Conservation (phyloP, 2,329 filamentous ascomycete species). For the Talaromyces atroroseus region DNA sequence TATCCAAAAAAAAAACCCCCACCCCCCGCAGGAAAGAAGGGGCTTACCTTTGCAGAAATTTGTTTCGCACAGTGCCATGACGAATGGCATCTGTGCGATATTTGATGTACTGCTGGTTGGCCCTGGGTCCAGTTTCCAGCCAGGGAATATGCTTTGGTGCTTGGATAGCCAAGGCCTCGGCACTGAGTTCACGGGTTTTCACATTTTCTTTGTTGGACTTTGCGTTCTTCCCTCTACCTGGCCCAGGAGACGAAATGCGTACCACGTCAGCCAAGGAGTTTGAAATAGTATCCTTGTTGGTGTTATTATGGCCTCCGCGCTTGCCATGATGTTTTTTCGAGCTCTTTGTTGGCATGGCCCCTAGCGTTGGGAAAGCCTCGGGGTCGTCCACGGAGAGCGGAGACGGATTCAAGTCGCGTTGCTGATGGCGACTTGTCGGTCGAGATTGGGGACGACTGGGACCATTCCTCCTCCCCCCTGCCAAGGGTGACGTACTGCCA, state of each 20-base stretch:
- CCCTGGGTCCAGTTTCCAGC: slow-evolving; percentile 85
- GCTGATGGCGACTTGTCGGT: slow-evolving; percentile 74
- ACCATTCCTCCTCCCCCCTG: slow-evolving; percentile 30
- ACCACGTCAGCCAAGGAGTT: slow-evolving; percentile 89
- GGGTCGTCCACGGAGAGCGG: slow-evolving; percentile 84
- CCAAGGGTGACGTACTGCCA: slow-evolving; percentile 22
- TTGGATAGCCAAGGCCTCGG: slow-evolving; percentile 75
- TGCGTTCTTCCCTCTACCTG: slow-evolving; percentile 49
- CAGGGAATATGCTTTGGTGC: slow-evolving; percentile 90
- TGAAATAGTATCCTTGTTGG: slow-evolving; percentile 63
- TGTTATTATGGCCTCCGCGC: slow-evolving; percentile 72
- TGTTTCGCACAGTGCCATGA: slow-evolving; percentile 92
- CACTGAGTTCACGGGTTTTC: slow-evolving; percentile 68
- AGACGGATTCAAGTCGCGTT: slow-evolving; percentile 56
- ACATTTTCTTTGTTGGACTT: slow-evolving; percentile 58
- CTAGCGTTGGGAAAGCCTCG: slow-evolving; percentile 88
- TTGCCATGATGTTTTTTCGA: slow-evolving; percentile 89
- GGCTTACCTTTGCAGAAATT: slow-evolving; percentile 82
- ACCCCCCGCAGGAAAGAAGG: background rate
- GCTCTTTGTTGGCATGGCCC: slow-evolving; percentile 64
- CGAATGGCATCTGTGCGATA: slow-evolving; percentile 94
- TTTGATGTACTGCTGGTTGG: slow-evolving; percentile 92
- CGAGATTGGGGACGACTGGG: slow-evolving; percentile 69
- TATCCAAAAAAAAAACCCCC: background rate
- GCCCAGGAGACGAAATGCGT: slow-evolving; percentile 82